Evolutionary conservation across 768 basidiomycete species (phyloP).

Genomic region (Suillus ampliporus): DNA sequence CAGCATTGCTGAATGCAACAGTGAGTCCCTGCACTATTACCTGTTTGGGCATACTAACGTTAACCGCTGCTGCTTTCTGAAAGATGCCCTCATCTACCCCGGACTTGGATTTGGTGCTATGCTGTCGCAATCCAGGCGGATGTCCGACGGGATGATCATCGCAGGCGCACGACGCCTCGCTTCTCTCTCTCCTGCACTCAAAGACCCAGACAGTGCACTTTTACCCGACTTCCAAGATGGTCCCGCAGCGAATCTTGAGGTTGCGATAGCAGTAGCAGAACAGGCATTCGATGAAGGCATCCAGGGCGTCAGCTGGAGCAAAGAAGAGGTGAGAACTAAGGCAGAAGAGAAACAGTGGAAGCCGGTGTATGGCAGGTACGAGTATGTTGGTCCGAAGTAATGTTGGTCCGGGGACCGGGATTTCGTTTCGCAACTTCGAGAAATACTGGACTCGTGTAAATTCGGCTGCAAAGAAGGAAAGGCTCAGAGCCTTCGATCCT

Average conservation of each 20-base stretch:
- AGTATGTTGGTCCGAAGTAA: constrained; percentile 56
- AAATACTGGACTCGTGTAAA: background rate
- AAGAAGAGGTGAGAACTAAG: constrained; percentile 58
- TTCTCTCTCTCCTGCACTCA: constrained; percentile 73
- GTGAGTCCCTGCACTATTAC: constrained; percentile 35
- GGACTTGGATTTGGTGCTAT: constrained; percentile 86
- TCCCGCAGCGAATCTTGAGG: constrained; percentile 74
- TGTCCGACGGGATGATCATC: constrained; percentile 90
- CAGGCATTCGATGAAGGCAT: constrained; percentile 77
- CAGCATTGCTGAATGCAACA: constrained; percentile 79
- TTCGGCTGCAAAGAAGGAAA: constrained; percentile 22
- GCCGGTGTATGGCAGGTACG: constrained; percentile 68
- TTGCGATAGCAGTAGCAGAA: constrained; percentile 83
- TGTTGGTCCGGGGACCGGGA: constrained; percentile 1
- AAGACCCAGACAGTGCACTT: constrained; percentile 72
- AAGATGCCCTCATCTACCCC: constrained; percentile 84
- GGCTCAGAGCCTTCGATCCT: constrained; percentile 6
- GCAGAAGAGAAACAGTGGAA: constrained; percentile 62
- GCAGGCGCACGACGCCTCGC: constrained; percentile 79
- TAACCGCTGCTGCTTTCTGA: background rate
- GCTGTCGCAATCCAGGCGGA: constrained; percentile 60
- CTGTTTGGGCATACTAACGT: background rate
- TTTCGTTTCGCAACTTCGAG: constrained; percentile 13
- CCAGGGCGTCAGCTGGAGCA: constrained; percentile 61
- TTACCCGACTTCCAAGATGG: constrained; percentile 81